phyloP scores from a whole-genome alignment of 768 basidiomycete genomes.

The Pulveroboletus ravenelii region DNA sequence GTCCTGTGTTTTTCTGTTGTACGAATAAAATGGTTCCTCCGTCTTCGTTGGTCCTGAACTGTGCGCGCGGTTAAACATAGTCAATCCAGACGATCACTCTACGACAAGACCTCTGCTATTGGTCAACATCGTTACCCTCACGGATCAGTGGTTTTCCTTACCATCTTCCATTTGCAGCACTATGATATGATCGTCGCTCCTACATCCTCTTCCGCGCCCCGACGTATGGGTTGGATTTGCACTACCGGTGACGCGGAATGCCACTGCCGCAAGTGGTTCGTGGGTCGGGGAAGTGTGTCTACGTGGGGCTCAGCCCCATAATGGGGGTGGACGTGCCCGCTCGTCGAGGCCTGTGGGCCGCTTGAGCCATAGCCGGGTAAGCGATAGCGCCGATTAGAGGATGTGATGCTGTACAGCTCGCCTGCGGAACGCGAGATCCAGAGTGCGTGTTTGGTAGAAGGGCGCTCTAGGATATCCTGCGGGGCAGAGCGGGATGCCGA shows the following conservation, averaged over 20 bases:
- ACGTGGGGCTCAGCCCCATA: neutral
- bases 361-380: neutral
- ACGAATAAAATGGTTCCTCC: conserved; percentile 1
- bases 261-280: conserved; percentile 18
- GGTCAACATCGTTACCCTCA: neutral
- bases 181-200: neutral
- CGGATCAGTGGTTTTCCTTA: neutral
- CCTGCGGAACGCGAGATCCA: conserved; percentile 22
- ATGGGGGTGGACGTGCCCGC: neutral
- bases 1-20: conserved; percentile 1
- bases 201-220: neutral
- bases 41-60: neutral
- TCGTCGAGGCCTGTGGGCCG: neutral
- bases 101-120: neutral
- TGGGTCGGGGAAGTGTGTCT: neutral
- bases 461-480: conserved; percentile 1
- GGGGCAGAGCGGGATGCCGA: neutral
- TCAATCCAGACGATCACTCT: neutral
- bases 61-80: neutral
- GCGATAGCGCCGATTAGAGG: neutral
- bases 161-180: neutral
- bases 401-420: conserved; percentile 16
- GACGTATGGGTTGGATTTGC: neutral
- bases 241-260: conserved; percentile 17
- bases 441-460: conserved; percentile 8